Percentiles rank a stretch among this genome's conserved stretches.
Conservation (phyloP, 495 filamentous ascomycete species). For the Xylaria castorea region DNA sequence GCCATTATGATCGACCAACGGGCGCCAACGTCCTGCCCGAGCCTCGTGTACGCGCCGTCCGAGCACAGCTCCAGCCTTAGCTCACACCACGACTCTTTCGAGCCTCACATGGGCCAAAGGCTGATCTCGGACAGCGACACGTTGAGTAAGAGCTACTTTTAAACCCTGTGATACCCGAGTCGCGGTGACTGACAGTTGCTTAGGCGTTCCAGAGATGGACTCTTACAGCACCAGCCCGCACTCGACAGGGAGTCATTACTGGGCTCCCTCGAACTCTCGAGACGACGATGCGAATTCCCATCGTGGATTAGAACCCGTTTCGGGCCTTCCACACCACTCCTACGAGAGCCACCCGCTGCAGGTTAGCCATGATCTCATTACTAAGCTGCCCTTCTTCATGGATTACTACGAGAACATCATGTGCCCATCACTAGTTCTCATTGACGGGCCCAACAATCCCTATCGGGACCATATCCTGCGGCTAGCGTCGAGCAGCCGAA, state of each 20-base stretch:
- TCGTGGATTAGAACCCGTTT: conserved; percentile 39
- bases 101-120: conserved; percentile 53
- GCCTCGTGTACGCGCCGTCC: conserved; percentile 55
- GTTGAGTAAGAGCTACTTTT: conserved; percentile 49
- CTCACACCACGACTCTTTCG: conserved; percentile 53
- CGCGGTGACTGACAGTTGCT: conserved; percentile 44
- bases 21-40: conserved; percentile 59
- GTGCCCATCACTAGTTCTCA: conserved; percentile 87
- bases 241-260: conserved; percentile 49
- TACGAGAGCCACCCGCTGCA: conserved; percentile 46
- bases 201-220: conserved; percentile 54
- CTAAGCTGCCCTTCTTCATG: conserved; percentile 67
- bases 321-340: conserved; percentile 37
- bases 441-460: conserved; percentile 84
- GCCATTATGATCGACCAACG: conserved; percentile 59
- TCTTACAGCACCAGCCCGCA: conserved; percentile 53
- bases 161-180: conserved; percentile 28
- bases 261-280: conserved; percentile 46
- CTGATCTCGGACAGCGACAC: conserved; percentile 54
- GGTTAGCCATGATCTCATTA: conserved; percentile 58
- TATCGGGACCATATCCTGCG: conserved; percentile 85
- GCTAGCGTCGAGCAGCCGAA: conserved; percentile 77
- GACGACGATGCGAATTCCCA: conserved; percentile 49
- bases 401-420: conserved; percentile 88
- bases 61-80: conserved; percentile 56